A percentile compares a stretch with the other conserved stretches of the same genome.
Evolutionary conservation across 1,284 basidiomycete species (phyloP).

Genomic region (Peniophora sp.): DNA sequence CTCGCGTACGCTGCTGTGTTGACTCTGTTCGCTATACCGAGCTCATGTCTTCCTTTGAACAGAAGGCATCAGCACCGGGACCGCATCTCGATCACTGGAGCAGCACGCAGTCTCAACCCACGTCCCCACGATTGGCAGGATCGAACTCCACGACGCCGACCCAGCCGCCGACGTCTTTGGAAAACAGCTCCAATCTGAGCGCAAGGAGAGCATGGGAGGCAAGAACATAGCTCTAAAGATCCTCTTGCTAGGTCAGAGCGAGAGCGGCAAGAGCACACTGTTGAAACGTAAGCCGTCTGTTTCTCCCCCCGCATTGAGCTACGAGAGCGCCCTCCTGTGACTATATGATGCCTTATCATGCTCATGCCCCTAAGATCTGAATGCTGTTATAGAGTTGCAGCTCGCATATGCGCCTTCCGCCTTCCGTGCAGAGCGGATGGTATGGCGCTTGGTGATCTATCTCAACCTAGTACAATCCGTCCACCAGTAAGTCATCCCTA

Average conservation of each 20-base stretch:
- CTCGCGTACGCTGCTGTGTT: no score
- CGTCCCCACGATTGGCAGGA: no score
- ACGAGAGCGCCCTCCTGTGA: background rate
- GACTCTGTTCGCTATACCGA: no score
- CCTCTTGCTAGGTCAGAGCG: constrained; percentile 73
- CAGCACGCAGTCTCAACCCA: no score
- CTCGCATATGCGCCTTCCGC: constrained; percentile 64
- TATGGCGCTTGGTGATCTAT: constrained; percentile 80
- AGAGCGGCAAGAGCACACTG: constrained; percentile 76
- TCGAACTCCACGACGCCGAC: no score
- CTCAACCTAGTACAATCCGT: constrained; percentile 76
- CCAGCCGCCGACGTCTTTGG: no score
- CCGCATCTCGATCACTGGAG: no score
- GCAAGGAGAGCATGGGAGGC: constrained; percentile 50
- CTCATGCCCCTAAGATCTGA: no score
- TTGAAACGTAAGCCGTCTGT: constrained; percentile 56
- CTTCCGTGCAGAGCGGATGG: constrained; percentile 69
- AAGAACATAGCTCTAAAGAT: constrained; percentile 61
- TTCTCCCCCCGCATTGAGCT: background rate
- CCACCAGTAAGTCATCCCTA: constrained; percentile 40
- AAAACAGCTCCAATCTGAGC: constrained; percentile 58
- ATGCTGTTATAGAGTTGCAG: constrained; percentile 58
- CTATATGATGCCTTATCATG: no score
- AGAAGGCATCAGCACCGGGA: no score
- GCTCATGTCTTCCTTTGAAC: no score